phyloP scores from a whole-genome alignment of 306 rosid species.

The Adenanthera pavonina region DNA sequence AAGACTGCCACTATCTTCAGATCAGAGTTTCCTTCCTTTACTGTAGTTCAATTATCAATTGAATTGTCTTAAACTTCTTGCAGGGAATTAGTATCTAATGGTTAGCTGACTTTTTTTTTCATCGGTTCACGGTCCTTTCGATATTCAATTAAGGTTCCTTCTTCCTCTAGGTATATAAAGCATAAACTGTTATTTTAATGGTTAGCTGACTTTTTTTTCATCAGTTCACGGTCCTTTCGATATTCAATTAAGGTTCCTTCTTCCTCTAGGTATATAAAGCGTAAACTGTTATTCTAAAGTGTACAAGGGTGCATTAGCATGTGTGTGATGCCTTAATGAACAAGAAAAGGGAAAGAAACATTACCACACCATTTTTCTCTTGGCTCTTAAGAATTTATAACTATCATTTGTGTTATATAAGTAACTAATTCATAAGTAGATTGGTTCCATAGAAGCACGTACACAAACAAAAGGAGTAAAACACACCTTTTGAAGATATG shows the following conservation, averaged over 20 bases:
- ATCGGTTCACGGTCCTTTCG: background rate
- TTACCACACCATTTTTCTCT: slow-evolving; percentile 1
- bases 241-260: background rate
- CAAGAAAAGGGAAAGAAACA: slow-evolving; percentile 1
- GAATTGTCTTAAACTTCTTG: background rate
- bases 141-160: background rate
- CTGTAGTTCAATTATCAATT: background rate
- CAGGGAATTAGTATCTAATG: slow-evolving; percentile 6
- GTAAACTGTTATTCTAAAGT: background rate
- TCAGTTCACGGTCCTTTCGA: background rate
- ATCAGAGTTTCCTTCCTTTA: background rate
- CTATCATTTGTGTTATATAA: background rate
- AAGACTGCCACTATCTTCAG: slow-evolving; percentile 7
- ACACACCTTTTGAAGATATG: slow-evolving; percentile 71
- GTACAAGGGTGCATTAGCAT: background rate
- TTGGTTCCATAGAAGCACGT: background rate
- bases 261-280: background rate
- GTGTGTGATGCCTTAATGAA: background rate
- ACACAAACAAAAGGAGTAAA: background rate
- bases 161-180: background rate
- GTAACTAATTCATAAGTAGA: background rate
- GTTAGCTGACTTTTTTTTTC: slow-evolving; percentile 14
- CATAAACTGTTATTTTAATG: background rate
- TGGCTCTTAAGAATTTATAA: background rate
- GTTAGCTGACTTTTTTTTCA: slow-evolving; percentile 9